Evolutionary conservation across 768 basidiomycete genomes (phyloP).

Genomic region (Mycena leptocephala): DNA sequence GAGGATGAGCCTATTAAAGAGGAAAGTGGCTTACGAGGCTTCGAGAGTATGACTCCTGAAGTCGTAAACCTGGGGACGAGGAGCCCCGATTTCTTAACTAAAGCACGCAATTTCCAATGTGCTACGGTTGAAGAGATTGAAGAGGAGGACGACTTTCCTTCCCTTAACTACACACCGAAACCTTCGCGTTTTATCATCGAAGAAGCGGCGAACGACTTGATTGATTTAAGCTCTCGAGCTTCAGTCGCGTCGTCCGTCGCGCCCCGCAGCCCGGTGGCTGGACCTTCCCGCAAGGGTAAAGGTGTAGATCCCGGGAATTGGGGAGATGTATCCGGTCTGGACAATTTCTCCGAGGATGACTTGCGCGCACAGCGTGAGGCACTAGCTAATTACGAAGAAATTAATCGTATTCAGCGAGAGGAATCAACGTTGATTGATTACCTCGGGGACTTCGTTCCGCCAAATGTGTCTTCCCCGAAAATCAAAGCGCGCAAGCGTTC

Average conservation of each 20-base stretch:
- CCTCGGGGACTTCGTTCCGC: background rate
- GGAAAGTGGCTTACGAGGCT: background rate
- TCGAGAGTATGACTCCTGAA: background rate
- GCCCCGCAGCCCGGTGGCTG: background rate
- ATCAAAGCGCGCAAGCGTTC: background rate
- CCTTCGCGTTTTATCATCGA: background rate
- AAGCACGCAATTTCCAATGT: background rate
- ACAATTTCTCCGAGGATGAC: background rate
- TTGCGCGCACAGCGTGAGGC: background rate
- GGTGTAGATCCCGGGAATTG: constrained; percentile 17
- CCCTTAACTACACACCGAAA: background rate
- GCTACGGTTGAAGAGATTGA: background rate
- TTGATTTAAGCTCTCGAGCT: background rate
- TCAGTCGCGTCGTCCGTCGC: background rate
- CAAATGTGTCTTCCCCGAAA: background rate
- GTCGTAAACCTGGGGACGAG: background rate
- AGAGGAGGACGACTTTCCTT: background rate
- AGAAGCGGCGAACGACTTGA: background rate
- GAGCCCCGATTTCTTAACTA: background rate
- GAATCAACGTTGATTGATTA: background rate
- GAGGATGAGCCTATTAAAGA: background rate
- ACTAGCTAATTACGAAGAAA: background rate
- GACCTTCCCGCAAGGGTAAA: constrained; percentile 27
- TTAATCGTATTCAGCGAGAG: constrained; percentile 12
- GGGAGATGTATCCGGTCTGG: background rate